phyloP scores from a whole-genome alignment of 2,329 filamentous ascomycete species.

The Curvularia sp. region DNA sequence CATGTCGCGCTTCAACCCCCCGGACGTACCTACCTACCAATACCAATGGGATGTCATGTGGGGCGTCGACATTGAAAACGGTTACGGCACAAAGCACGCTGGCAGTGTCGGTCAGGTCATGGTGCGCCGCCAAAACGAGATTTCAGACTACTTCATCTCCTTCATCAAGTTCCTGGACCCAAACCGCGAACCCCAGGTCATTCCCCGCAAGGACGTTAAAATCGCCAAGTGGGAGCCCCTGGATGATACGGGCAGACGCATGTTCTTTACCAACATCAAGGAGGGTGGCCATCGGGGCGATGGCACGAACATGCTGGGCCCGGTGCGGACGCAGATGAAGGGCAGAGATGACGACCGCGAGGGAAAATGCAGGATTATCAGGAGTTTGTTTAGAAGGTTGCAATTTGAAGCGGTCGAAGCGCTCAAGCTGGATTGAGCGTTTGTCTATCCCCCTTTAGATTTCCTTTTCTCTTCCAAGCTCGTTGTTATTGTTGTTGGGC shows the following conservation, averaged over 20 bases:
- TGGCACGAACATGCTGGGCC: conserved; percentile 30
- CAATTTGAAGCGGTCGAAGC: conserved; percentile 36
- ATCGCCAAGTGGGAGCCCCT: conserved; percentile 34
- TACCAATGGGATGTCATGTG: conserved; percentile 49
- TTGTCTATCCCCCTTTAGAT: not conserved
- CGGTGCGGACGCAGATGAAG: conserved; percentile 34
- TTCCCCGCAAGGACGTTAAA: conserved; percentile 5
- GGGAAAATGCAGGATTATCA: conserved; percentile 27
- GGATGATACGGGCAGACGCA: conserved; percentile 28
- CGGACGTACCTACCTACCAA: conserved; percentile 36
- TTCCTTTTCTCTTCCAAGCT: not conserved
- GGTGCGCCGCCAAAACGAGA: conserved; percentile 37
- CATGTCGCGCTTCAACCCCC: conserved; percentile 40
- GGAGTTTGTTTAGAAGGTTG: conserved; percentile 36
- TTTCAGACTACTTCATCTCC: conserved; percentile 43
- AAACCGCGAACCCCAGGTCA: conserved; percentile 30
- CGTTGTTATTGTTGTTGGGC: not conserved
- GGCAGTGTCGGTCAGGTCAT: conserved; percentile 46
- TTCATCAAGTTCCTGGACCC: conserved; percentile 46
- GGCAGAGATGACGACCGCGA: conserved; percentile 31
- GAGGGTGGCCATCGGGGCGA: conserved; percentile 34
- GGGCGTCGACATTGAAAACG: conserved; percentile 41
- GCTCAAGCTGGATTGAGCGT: conserved; percentile 17
- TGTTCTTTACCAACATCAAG: conserved; percentile 45
- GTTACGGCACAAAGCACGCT: conserved; percentile 46